Evolutionary conservation across 352 stramenopile species (phyloP).

Genomic region (Phytophthora pistaciae): DNA sequence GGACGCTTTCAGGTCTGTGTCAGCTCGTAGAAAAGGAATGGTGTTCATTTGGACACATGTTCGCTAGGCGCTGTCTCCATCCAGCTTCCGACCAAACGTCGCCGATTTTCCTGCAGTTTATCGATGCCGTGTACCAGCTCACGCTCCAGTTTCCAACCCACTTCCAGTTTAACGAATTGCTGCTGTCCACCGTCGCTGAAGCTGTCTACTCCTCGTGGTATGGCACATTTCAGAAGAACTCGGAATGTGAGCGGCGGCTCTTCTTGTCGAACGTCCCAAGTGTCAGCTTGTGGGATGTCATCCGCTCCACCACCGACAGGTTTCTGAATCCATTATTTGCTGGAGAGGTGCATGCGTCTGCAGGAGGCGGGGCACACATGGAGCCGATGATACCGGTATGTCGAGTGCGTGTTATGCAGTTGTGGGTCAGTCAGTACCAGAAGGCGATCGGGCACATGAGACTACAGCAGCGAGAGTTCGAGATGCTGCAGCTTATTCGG

Average conservation of each 20-base stretch:
- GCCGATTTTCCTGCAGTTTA: conserved; percentile 99
- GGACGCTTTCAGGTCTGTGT: too few relatives aligned
- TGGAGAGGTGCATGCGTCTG: conserved; percentile 28
- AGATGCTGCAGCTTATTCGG: conserved; percentile 85
- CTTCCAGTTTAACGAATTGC: conserved; percentile 98
- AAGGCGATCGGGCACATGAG: conserved; percentile 91
- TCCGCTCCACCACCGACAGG: conserved; percentile 83
- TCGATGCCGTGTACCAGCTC: conserved; percentile 98
- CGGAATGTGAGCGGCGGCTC: conserved; percentile 71
- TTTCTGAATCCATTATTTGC: conserved; percentile 88
- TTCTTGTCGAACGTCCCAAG: conserved; percentile 77
- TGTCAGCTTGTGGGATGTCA: conserved; percentile 87
- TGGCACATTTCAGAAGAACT: conserved; percentile 93
- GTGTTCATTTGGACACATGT: conserved; percentile 92
- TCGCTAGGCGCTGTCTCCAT: conserved; percentile 81
- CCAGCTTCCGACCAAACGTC: conserved; percentile 94
- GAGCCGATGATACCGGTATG: conserved; percentile 86
- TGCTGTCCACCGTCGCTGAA: conserved; percentile 95
- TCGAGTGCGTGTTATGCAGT: conserved; percentile 86
- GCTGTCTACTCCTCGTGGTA: conserved; percentile 98
- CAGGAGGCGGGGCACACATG: conserved; percentile 41
- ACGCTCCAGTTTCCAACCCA: conserved; percentile 96
- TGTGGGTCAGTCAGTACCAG: conserved; percentile 89
- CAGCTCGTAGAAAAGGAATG: conserved; percentile 90
- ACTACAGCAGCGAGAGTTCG: conserved; percentile 86